These are phyloP conservation scores for Apophysomyces elegans DNA, from an alignment of 371 early-diverging fungal genomes.

Conservation along the genomic window DNA sequence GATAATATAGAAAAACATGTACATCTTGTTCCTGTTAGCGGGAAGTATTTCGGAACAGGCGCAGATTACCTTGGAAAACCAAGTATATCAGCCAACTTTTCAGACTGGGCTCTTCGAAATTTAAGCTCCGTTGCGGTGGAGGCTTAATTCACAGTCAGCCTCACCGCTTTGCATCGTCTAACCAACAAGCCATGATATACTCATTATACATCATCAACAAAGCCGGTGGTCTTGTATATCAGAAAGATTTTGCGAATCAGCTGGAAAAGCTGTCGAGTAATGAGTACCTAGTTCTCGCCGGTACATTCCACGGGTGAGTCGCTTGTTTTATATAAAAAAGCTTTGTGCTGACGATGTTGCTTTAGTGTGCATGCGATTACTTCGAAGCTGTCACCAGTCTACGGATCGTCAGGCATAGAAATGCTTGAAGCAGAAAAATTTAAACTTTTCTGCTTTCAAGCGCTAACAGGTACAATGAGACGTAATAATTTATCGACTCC, in stretches of 20 bases:
- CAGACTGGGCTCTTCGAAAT: no score
- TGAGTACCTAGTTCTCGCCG: slow-evolving; percentile 96
- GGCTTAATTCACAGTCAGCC: no score
- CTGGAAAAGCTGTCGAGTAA: slow-evolving; percentile 86
- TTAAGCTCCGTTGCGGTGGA: no score
- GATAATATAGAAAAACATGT: no score
- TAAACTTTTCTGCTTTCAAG: slow-evolving; percentile 90
- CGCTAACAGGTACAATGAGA: slow-evolving; percentile 78
- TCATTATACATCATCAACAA: slow-evolving; percentile 96
- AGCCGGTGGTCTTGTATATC: slow-evolving; percentile 95
- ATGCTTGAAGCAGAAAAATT: slow-evolving; percentile 91
- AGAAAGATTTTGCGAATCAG: slow-evolving; percentile 85
- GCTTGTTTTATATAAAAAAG: background rate
- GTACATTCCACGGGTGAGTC: slow-evolving; percentile 92
- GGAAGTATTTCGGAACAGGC: no score
- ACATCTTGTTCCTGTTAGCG: no score
- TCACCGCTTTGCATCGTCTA: no score
- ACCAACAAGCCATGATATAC: slow-evolving; percentile 70
- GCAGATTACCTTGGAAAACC: no score
- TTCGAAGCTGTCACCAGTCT: slow-evolving; percentile 88
- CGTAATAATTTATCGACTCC: background rate
- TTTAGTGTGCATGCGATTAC: slow-evolving; percentile 95
- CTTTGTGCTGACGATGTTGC: background rate
- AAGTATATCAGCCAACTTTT: no score
- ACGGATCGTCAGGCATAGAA: slow-evolving; percentile 84